These are phyloP conservation scores for Gossypium stocksii DNA, from an alignment of 345 rosid species.

Conservation along the genomic window DNA sequence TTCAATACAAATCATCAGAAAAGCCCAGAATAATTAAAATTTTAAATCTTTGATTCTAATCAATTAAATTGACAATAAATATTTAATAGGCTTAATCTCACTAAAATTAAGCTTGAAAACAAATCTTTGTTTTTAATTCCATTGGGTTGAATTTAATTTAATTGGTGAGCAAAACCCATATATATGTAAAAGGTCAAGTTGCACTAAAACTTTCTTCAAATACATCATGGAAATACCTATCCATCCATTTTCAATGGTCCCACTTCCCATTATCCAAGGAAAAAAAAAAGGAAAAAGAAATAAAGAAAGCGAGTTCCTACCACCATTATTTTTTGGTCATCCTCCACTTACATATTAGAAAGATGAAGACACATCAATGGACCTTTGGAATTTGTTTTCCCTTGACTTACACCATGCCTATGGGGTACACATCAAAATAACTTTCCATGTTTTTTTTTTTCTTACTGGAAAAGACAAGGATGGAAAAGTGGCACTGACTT, in stretches of 20 bases:
- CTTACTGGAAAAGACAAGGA: conserved; percentile 3
- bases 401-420: conserved; percentile 12
- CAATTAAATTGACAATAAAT: too few species aligned
- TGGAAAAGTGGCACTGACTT: not conserved
- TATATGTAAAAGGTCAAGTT: conserved; percentile 19
- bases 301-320: conserved; percentile 19
- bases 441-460: conserved; percentile 5
- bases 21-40: too few species aligned
- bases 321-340: conserved; percentile 38
- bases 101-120: too few species aligned
- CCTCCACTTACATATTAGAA: conserved; percentile 34
- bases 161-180: not conserved
- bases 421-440: conserved; percentile 19
- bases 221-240: conserved; percentile 29
- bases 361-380: conserved; percentile 11
- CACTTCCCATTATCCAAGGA: conserved; percentile 31
- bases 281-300: not conserved
- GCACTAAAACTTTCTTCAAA: conserved; percentile 26
- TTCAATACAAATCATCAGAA: too few species aligned
- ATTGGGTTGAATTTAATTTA: not conserved
- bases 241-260: conserved; percentile 39
- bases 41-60: too few species aligned
- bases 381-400: conserved; percentile 13
- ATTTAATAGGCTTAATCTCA: too few species aligned
- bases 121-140: too few species aligned